Evolutionary conservation across 108 stramenopile species (phyloP).

Genomic region (Nitzschia sp.): DNA sequence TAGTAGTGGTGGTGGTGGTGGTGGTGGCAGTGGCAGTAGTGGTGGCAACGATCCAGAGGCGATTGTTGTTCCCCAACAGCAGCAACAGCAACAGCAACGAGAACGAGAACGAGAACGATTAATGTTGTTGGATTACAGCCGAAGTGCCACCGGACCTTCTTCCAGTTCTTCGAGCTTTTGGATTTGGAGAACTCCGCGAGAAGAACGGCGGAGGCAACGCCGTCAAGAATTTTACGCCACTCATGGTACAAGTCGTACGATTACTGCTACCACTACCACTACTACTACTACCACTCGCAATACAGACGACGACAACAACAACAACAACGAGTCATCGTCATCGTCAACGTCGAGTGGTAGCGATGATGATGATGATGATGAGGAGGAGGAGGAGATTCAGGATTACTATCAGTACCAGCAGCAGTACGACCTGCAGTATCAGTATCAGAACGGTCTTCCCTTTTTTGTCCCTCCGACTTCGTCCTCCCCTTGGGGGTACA

Average conservation of each 20-base stretch:
- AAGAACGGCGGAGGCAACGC: background rate
- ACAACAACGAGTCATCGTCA: background rate
- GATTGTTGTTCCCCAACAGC: too few species aligned
- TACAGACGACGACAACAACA: too few species aligned
- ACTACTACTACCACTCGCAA: too few species aligned
- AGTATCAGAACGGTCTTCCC: too few species aligned
- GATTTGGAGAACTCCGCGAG: background rate
- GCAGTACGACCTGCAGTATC: background rate
- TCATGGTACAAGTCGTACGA: too few species aligned
- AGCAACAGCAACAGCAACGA: constrained; percentile 13
- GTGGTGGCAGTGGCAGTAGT: too few species aligned
- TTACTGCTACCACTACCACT: too few species aligned
- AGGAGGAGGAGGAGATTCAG: background rate
- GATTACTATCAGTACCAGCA: background rate
- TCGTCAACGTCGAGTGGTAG: background rate
- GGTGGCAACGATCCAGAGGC: too few species aligned
- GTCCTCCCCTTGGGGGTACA: too few species aligned
- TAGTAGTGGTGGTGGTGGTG: too few species aligned
- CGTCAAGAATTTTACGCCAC: too few species aligned
- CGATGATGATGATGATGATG: background rate
- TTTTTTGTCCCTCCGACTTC: too few species aligned
- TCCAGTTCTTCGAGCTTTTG: background rate
- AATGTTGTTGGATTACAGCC: background rate
- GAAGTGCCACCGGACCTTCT: background rate
- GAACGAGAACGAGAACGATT: background rate